Percentiles rank a stretch among this genome's conserved stretches.
Evolutionary conservation across 2,329 filamentous ascomycete genomes (phyloP).

Genomic region (Epichloe festucae): DNA sequence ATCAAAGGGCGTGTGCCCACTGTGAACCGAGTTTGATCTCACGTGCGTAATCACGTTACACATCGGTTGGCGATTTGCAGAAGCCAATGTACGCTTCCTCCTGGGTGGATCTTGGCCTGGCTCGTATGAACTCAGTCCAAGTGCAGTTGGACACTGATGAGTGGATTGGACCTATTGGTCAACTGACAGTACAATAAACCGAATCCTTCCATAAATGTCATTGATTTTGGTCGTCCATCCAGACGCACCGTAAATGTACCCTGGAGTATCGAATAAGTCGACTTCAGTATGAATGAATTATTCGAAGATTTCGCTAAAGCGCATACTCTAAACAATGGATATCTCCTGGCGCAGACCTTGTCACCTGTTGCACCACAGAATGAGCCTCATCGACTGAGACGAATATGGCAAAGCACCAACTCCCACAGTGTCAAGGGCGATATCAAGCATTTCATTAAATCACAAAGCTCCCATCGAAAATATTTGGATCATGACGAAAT

Average conservation of each 20-base stretch:
- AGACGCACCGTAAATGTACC: neutral
- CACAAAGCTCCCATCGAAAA: slow-evolving; percentile 39
- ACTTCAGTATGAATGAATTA: slow-evolving; percentile 52
- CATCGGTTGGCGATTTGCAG: neutral
- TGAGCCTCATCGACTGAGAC: slow-evolving; percentile 52
- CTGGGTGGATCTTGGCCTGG: neutral
- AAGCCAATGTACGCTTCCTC: neutral
- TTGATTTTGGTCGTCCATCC: neutral
- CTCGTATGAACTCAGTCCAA: too few species aligned
- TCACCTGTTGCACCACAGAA: slow-evolving; percentile 53
- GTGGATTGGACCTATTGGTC: neutral
- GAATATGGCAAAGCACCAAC: slow-evolving; percentile 61
- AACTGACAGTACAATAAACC: neutral
- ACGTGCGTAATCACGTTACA: slow-evolving; percentile 4
- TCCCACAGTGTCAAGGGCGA: slow-evolving; percentile 51
- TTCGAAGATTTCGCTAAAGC: slow-evolving; percentile 63
- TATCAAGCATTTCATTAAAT: slow-evolving; percentile 58
- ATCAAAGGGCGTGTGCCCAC: neutral
- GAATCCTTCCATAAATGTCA: neutral
- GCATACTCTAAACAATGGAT: slow-evolving; percentile 52
- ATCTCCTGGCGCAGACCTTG: slow-evolving; percentile 60
- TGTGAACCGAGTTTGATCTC: neutral
- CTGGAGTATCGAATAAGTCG: neutral
- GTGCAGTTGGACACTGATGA: too few species aligned
- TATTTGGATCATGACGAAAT: slow-evolving; percentile 54